These are phyloP conservation scores for Euphrasia arctica DNA, from an alignment of 305 asterid species.

Conservation along the genomic window DNA sequence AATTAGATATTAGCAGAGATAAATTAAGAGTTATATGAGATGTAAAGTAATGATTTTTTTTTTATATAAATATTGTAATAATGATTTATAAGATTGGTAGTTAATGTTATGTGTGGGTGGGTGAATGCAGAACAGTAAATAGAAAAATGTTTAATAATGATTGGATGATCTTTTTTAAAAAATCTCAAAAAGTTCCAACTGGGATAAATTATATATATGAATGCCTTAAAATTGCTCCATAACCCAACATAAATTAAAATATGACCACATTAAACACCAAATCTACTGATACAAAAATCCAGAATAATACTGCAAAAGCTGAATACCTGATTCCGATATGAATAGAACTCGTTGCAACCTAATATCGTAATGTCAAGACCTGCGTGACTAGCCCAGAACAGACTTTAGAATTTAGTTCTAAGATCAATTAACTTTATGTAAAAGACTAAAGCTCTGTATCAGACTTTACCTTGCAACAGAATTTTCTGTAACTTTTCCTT, in stretches of 20 bases:
- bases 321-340: constrained; percentile 85
- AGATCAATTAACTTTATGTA: constrained; percentile 12
- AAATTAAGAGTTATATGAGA: too few species aligned
- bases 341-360: constrained; percentile 94
- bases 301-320: constrained; percentile 15
- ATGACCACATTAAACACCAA: constrained; percentile 9
- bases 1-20: too few species aligned
- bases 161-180: too few species aligned
- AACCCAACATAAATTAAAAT: constrained; percentile 13
- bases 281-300: constrained; percentile 12
- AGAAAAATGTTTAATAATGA: too few species aligned
- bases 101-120: too few species aligned
- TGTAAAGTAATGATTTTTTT: too few species aligned
- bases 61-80: too few species aligned
- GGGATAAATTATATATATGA: too few species aligned
- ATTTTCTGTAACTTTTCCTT: constrained; percentile 53
- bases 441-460: constrained; percentile 29
- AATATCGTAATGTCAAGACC: constrained; percentile 88
- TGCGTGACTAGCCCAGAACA: constrained; percentile 52
- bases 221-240: background rate
- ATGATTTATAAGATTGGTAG: too few species aligned
- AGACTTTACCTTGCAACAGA: constrained; percentile 69
- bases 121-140: too few species aligned
- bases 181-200: too few species aligned
- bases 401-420: constrained; percentile 30